Base-by-base conservation (phyloP, 257 asterid genomes). In the Ehretia macrophylla region DNA sequence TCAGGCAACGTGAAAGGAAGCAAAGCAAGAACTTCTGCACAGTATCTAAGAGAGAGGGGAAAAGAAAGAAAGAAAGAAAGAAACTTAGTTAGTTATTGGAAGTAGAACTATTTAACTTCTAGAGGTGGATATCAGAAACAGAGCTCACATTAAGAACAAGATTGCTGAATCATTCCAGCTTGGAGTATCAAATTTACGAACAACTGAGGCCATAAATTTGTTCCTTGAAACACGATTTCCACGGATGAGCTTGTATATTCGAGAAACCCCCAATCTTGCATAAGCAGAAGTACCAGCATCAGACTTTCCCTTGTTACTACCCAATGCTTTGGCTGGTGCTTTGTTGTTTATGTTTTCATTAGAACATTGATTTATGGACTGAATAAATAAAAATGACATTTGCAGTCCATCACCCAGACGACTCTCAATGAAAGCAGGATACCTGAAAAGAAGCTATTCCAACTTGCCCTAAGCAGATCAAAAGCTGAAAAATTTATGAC, bases 391-490 rank as follows among this genome's bases (percentile, higher is more conserved):
- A 76, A 89, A 93, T 40, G 97, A 93, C 81, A 83, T 69, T 68
- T 87, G 97, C 68, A 93, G 94, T 54, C 99, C 99, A 79, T 93
- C 99, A 40, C 97, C 99, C 32, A 93, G 84, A 70, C 99, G 97
- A 71, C 94, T 93, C 73, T 93, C 96, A 49, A 90, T 89, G 79
- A 93, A 93, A 66, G 97, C 82, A 42, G 97, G 99, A 71, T 93
- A 85, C 90, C 99, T 89, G 89, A 71, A 70, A 70, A 66, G 52
- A 58, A 39, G 58, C 64, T 50, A 68, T 48, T 52, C 35, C 63
- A 27, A 35, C 45, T 62, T 32, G 63, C 47, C 53, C 52, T 54
- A 11, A 55, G 56, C 20, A 55, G 14, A 50, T 51, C 16, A 5
- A 44, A 13, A 22, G n/a, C 0, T 49, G 54, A 17, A 10, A 35